Base-by-base conservation (phyloP, 2,329 filamentous ascomycete species). In the Phaeomoniella chlamydospora region DNA sequence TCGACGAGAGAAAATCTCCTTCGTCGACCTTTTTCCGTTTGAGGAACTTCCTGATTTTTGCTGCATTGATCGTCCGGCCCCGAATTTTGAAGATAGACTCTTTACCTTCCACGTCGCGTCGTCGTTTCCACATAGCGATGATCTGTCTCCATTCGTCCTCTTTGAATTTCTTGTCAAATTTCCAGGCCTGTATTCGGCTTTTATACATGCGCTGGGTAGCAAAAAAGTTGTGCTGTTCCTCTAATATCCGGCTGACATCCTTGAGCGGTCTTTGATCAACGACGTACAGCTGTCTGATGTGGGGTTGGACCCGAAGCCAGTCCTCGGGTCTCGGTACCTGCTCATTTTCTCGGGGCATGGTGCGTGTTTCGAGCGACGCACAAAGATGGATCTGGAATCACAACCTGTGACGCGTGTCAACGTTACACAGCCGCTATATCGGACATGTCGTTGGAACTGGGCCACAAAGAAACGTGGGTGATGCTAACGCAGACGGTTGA, bases 201-300 rank as follows among this genome's bases (percentile, higher is more conserved):
- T 32, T 32, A 16, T 13, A 32, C 31, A 32, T 32, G 15, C 31
- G 31, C 14, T 32, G n/a, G n/a, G 45, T 48, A 19, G 45, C 45
- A 29, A 39, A 39, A 37, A 48, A 48, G 18, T 43, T 43, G 37
- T 44, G 39, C 15, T 33, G 40, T 16, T 43, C 36, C 31, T 44
- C 42, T 30, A 46, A 35, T 17, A 43, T 44, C 29, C 30, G 42
- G 19, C 35, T 44, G 34, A 46, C 44, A 37, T 43, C 39, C 37
- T 40, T 38, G 36, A 46, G 39, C n/a, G 44, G 44, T 34, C 40
- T 40, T 18, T 43, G 41, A 15, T 44, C 37, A 6, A 13, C n/a
- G 6, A 32, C 31, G 37, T 46, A 46, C 30, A 46, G 35, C 3
- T 37, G 15, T 31, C 42, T 33, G 35, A 46, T 46, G n/a, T 13